phyloP scores from a whole-genome alignment of 306 rosid species.

The Heteromeles arbutifolia region DNA sequence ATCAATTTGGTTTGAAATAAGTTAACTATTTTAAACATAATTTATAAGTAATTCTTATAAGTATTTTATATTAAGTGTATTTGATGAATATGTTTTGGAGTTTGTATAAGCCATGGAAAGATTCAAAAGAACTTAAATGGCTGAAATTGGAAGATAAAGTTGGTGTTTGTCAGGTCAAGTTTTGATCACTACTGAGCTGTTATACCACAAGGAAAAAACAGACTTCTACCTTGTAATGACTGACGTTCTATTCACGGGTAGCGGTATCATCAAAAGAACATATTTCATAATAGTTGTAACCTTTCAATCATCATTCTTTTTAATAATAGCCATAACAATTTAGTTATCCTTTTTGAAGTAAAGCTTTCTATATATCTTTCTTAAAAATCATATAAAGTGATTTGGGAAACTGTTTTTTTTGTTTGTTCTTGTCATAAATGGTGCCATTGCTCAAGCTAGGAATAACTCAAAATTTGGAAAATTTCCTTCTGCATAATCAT shows the following conservation, averaged over 20 bases:
- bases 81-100: background rate
- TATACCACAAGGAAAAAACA: background rate
- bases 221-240: background rate
- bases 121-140: background rate
- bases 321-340: background rate
- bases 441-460: background rate
- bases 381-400: background rate
- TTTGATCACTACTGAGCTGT: background rate
- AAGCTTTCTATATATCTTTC: background rate
- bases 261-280: background rate
- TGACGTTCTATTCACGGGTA: background rate
- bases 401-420: background rate
- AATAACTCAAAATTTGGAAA: background rate
- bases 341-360: background rate
- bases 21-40: background rate
- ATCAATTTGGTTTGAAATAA: background rate
- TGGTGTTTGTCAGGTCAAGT: background rate
- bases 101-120: background rate
- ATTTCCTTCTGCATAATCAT: background rate
- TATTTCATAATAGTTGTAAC: background rate
- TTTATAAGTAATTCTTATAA: background rate
- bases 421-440: background rate
- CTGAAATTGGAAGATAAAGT: background rate
- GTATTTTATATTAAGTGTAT: background rate
- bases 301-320: background rate